A percentile compares a stretch with the other conserved stretches of the same genome.
Evolutionary conservation across 2,329 filamentous ascomycete genomes (phyloP).

Genomic region (Diaporthe helianthi): DNA sequence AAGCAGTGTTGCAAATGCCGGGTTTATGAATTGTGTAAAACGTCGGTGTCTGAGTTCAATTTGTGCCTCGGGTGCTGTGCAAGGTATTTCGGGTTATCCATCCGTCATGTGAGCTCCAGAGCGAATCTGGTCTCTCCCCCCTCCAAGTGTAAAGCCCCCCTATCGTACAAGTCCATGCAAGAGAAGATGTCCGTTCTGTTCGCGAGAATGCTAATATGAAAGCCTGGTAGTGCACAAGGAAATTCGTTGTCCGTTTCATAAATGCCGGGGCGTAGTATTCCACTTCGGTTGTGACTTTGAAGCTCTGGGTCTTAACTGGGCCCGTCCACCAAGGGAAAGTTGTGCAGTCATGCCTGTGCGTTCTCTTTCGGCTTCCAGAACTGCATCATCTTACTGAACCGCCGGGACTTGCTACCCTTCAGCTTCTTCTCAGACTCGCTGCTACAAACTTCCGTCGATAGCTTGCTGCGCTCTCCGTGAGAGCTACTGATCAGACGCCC

Average conservation of each 20-base stretch:
- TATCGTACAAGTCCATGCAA: slow-evolving; percentile 24
- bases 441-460: slow-evolving; percentile 71
- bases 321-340: not conserved
- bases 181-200: slow-evolving; percentile 3
- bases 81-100: not conserved
- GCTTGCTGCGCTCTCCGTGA: slow-evolving; percentile 77
- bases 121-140: not conserved
- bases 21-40: slow-evolving; percentile 37
- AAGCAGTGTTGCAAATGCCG: slow-evolving; percentile 41
- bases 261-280: not conserved
- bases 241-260: slow-evolving; percentile 18
- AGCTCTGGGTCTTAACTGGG: not conserved
- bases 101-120: not conserved
- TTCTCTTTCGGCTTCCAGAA: slow-evolving; percentile 74
- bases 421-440: slow-evolving; percentile 61
- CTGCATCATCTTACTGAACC: slow-evolving; percentile 76
- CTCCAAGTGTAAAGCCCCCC: not conserved
- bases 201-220: slow-evolving; percentile 1
- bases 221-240: slow-evolving; percentile 16
- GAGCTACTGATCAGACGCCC: slow-evolving; percentile 78
- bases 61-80: slow-evolving; percentile 35
- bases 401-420: slow-evolving; percentile 70
- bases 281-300: not conserved
- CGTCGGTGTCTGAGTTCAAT: slow-evolving; percentile 22
- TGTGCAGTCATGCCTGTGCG: slow-evolving; percentile 12